Percentiles rank a stretch among this genome's conserved stretches.
Evolutionary conservation across 2,329 filamentous ascomycete genomes (phyloP).

Genomic region (Leptodontidium sp.): DNA sequence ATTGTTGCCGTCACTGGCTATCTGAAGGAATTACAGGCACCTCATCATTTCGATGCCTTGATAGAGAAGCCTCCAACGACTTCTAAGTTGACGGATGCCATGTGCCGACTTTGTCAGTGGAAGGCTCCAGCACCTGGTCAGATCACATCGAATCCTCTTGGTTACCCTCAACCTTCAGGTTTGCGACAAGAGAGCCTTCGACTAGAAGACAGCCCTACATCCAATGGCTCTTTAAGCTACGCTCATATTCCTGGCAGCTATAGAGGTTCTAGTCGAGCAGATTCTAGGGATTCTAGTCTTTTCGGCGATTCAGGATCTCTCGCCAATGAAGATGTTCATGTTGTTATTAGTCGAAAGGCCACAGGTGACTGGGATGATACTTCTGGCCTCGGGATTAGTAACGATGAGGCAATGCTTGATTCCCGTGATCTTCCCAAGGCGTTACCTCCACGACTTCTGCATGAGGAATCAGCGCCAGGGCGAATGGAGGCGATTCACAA

Average conservation of each 20-base stretch:
- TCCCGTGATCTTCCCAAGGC: constrained; percentile 49
- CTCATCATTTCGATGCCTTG: constrained; percentile 93
- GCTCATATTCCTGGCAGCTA: constrained; percentile 79
- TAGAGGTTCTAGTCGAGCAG: constrained; percentile 80
- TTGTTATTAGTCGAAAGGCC: constrained; percentile 76
- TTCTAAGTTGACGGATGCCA: constrained; percentile 86
- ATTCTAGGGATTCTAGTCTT: constrained; percentile 87
- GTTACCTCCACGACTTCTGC: constrained; percentile 62
- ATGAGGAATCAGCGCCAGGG: constrained; percentile 70
- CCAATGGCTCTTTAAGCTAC: constrained; percentile 69
- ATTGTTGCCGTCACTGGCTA: constrained; percentile 98
- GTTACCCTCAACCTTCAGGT: constrained; percentile 68
- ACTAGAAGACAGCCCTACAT: constrained; percentile 80
- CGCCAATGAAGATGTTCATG: constrained; percentile 78
- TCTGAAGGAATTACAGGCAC: constrained; percentile 93
- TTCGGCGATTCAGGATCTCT: constrained; percentile 87
- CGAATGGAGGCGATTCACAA: constrained; percentile 56
- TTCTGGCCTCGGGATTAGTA: constrained; percentile 81
- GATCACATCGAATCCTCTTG: constrained; percentile 54
- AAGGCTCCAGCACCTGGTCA: constrained; percentile 71
- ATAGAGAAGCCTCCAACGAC: constrained; percentile 97
- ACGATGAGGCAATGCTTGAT: constrained; percentile 55
- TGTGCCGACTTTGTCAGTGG: constrained; percentile 92
- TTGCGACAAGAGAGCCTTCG: constrained; percentile 70
- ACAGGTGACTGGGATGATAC: constrained; percentile 82